Evolutionary conservation across 257 asterid species (phyloP), one percentile per base, ranked within the genome.

Genomic region (Solanum etuberosum): DNA sequence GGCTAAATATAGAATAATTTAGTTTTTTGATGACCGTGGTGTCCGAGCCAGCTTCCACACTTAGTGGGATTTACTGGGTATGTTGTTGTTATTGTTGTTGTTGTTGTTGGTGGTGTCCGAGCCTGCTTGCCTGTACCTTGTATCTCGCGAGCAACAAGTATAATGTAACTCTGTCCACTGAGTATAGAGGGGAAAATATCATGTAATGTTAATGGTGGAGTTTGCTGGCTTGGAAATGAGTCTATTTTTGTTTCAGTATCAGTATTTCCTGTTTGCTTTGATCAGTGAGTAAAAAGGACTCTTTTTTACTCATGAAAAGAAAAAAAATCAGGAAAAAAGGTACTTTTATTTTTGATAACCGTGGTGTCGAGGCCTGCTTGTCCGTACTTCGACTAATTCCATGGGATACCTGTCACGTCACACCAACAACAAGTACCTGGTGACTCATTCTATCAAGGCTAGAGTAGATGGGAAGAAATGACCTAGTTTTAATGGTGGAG

Each of bases 71-170:
- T 54, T 54, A 54, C 25, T 0, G n/a, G 63, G 5, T 54, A 54
- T 54, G 0, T 20, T 20, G 25, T 54, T 54, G 25, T 54, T 54
- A 4, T 54, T 54, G 63, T 20, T 54, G 37, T 34, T 34, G 37
- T 34, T 34, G 37, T 3, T 34, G 37, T 3, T 34, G 4, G 5
- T 5, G 63, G 63, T 57, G 65, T 57, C 12, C 2, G 25, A 20
- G 25, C 0, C 25, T 0, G 63, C 0, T 54, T 54, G 63, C 63
- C 0, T 54, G 63, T 54, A 7, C 12, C 0, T 54, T 1, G 25
- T 57, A 20, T 61, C 31, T 23, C 16, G 7, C 70, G 1, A 61
- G 70, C 63, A 54, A 54, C 10, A 54, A 54, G 63, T 54, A 61
- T 25, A 0, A 61, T 10, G 31, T 61, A 61, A 61, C 32, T 61